Base-by-base conservation (phyloP, 495 filamentous ascomycete species). In the Neurospora sp. region DNA sequence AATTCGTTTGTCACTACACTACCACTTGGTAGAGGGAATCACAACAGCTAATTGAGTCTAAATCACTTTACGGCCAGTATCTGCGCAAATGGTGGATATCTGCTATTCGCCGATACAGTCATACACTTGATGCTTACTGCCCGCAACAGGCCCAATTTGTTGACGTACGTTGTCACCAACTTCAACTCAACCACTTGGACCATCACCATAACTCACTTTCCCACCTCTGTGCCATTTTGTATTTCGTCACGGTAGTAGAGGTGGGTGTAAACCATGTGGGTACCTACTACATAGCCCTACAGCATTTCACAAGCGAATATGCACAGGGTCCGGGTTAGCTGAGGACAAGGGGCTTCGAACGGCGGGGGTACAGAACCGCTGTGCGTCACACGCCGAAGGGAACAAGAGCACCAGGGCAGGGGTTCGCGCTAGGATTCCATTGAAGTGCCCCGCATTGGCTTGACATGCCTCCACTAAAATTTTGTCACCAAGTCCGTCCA, bases 381-480 rank as follows among this genome's bases (percentile, higher is more conserved):
- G 53, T 65, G 53, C 53, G 27, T 65, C 53, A 65, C 53, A 65
- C 53, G 53, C 53, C 53, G 53, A 35, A 65, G 5, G 22, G 20
- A 16, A 14, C 22, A 65, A 65, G 53, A 61, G 48, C n/a, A 2
- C 20, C 48, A 27, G 53, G 53, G 22, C 53, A 61, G 53, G 53
- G 53, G 53, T 35, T 61, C 27, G 27, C 22, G 53, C 27, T 61
- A 61, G 53, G 53, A 61, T 61, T 61, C 53, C 3, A 35, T 65
- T 61, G 53, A 12, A 18, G 53, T 27, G 53, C 53, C 53, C 53
- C 53, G 53, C 53, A 65, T 61, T 27, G 6, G 53, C 53, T 65
- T 35, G 27, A 65, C 14, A 65, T 65, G 53, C 39, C 70, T 39
- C 70, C 70, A 71, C 70, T 38, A 68, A 71, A 71, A 71, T 71